These are phyloP conservation scores for Heliosperma pusillum DNA, from an alignment of 148 eudicot species.

Conservation along the genomic window DNA sequence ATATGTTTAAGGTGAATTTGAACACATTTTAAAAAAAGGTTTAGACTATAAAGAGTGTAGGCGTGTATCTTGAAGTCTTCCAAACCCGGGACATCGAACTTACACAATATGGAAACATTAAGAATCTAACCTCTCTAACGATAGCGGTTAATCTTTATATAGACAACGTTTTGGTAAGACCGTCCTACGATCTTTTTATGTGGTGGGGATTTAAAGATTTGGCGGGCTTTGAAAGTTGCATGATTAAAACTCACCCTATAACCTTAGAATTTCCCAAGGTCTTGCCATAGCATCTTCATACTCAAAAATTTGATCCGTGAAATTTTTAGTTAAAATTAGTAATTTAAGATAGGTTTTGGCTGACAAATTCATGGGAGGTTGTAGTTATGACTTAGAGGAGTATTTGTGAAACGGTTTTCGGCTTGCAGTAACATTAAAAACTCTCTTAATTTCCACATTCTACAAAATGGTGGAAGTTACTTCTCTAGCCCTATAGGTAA, in stretches of 20 bases:
- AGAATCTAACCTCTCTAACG: background rate
- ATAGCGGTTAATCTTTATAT: no score
- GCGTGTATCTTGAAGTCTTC: background rate
- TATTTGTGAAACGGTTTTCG: background rate
- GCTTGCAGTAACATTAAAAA: background rate
- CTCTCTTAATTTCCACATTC: background rate
- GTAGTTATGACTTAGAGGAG: background rate
- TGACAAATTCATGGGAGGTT: background rate
- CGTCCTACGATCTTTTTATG: background rate
- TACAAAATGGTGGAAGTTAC: background rate
- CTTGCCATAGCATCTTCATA: background rate
- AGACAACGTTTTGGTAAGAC: background rate
- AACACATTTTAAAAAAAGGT: background rate
- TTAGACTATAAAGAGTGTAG: background rate
- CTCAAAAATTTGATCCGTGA: background rate
- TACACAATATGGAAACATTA: background rate
- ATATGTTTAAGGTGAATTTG: background rate
- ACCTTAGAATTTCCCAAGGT: background rate
- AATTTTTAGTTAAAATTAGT: background rate
- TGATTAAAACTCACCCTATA: background rate
- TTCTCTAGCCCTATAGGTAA: background rate
- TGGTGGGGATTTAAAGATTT: background rate
- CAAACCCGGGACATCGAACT: background rate
- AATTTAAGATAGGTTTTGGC: background rate
- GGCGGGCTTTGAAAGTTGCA: background rate